Base-by-base conservation (phyloP, 768 basidiomycete genomes). In the Lactarius trivialis region DNA sequence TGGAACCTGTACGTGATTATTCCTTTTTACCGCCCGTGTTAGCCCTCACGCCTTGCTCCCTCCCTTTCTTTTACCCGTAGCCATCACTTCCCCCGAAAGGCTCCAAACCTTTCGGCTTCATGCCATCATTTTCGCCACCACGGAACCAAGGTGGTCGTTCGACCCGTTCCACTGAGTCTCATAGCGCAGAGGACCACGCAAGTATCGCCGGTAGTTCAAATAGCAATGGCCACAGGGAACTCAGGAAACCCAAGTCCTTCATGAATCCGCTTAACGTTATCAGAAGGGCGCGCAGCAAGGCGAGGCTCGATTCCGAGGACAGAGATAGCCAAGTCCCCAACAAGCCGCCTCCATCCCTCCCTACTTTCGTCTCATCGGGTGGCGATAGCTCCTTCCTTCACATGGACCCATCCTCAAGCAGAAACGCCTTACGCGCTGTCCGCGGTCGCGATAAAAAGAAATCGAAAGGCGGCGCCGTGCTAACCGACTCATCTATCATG, bases 231-330 rank as follows among this genome's bases (percentile, higher is more conserved):
- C 65, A 68, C 37, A 50, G 70, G 60, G 76, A 78, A 56, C 69
- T 77, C 8, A 79, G 79, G 55, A 85, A 78, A 71, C 70, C 75
- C 36, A 85, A 81, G 71, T 75, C 79, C 9, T 81, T 80, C 17
- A 70, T 82, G 48, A 70, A 70, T 59, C 72, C 70, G 37, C 73
- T 57, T 75, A 77, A 66, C 56, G 74, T 74, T 65, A 80, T 70
- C 73, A 78, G 70, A 68, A 76, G 73, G 65, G 74, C 76, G 45
- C 75, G 77, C 49, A 72, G 75, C 56, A 73, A 71, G 73, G 74
- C 73, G 75, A 72, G 73, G 70, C 71, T 65, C 73, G 75, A 70
- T 65, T 70, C 54, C 65, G 76, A 81, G 55, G 75, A 78, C 33
- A 75, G 78, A 19, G 71, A 75, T 26, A 61, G 69, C 17, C 34